phyloP scores from a whole-genome alignment of 140 eudicot species.

The Senecio squalidus region DNA sequence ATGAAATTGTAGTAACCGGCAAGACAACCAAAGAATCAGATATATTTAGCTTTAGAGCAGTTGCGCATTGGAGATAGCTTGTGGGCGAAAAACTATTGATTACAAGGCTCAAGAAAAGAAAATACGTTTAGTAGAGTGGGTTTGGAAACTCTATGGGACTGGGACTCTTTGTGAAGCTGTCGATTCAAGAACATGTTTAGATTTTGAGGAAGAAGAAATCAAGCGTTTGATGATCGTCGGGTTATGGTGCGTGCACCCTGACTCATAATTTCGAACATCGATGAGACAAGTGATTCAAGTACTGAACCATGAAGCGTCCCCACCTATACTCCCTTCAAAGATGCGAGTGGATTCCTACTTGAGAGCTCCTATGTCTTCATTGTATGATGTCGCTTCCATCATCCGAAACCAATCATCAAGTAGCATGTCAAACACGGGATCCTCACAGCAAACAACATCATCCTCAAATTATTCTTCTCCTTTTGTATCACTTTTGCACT shows the following conservation, averaged over 20 bases:
- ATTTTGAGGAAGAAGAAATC: neutral
- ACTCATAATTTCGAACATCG: neutral
- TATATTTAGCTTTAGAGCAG: slow-evolving; percentile 38
- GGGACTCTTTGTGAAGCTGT: neutral
- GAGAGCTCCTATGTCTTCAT: neutral
- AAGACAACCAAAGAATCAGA: slow-evolving; percentile 39
- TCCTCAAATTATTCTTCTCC: neutral
- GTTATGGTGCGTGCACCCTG: slow-evolving; percentile 1
- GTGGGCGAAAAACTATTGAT: neutral
- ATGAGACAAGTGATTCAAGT: slow-evolving; percentile 6
- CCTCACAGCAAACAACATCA: neutral
- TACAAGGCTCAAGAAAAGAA: neutral
- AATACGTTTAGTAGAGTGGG: neutral
- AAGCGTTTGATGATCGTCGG: neutral
- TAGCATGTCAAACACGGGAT: neutral
- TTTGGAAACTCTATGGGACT: neutral
- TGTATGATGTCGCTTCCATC: neutral
- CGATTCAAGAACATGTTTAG: neutral
- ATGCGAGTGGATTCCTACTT: slow-evolving; percentile 21
- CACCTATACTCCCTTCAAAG: neutral
- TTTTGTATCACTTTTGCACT: neutral
- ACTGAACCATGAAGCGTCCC: neutral
- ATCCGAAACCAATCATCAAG: neutral
- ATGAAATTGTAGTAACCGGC: slow-evolving; percentile 26
- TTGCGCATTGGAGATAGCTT: slow-evolving; percentile 25